Evolutionary conservation across 495 filamentous ascomycete species (phyloP), one percentile per base, ranked within the genome.

Genomic region (Penicillium cosmopolitanum): DNA sequence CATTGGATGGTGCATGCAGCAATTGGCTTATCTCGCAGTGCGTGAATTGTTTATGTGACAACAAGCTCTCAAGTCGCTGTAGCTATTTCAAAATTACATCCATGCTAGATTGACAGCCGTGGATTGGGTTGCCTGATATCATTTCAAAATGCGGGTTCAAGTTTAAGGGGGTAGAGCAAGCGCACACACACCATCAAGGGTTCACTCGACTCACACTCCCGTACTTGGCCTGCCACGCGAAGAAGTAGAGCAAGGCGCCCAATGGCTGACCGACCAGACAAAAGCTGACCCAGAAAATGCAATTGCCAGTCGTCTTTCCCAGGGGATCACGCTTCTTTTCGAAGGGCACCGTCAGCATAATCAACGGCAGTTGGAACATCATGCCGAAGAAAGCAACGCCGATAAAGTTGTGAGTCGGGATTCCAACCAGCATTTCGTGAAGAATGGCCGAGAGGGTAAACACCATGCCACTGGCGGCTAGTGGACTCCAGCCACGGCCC

Each of bases 141-240:
- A 34, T 19, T 19, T 8, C 28, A 31, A 31, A 31, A 8, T 31
- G 28, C 28, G 28, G 28, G 28, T 3, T 8, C 8, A 31, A 4
- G 23, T 23, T 21, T 21, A 3, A 23, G 23, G 5, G 5, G 28
- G 28, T 4, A 31, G 28, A 31, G 28, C 28, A 31, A 7, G 5
- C 23, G 23, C 28, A 31, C 28, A 31, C 28, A 6, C 33, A 53
- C 7, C 8, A 33, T 69, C 23, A 65, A 28, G 54, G 25, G 3
- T 50, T 16, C 56, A 69, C 69, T 36, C 73, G 75, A 58, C 82
- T 85, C 23, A 85, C 84, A 65, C 86, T 93, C 18, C 95, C 95
- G 70, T 96, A 96, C 76, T 98, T 98, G 18, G 92, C 93, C 73
- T 97, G 94, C 95, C 95, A 98, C 13, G 93, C 95, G 69, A 96